Evolutionary conservation across 2,329 filamentous ascomycete species (phyloP), one percentile per base, ranked within the genome.

Genomic region (Fusarium brachygibbosum): DNA sequence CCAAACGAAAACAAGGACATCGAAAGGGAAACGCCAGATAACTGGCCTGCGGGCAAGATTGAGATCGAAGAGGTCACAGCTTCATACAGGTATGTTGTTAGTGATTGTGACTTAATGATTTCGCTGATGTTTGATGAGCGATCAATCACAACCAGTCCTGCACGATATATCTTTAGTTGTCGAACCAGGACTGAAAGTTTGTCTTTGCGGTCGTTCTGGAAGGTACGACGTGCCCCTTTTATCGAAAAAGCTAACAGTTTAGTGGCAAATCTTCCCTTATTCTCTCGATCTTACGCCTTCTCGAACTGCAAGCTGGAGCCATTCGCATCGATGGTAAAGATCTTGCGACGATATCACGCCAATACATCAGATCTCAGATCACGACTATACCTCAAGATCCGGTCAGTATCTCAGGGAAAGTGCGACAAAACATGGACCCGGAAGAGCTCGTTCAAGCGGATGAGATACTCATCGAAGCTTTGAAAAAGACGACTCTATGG

Each of bases 241-340:
- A 3, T 13, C 0, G 2, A 23, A 10, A 21, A 12, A 9, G 13
- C 62, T 69, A 6, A 69, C 9, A 1, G 7, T 4, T 8, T 12
- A 86, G 83, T 57, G 85, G 85, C 3, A 87, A 87, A 73, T 83
- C 81, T 0, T 85, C 84, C 0, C 76, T 87, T 2, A 73, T 86
- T 0, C 76, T 83, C 2, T 78, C 81, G 0, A 76, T 88, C 3
- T 79, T 87, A 19, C 81, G 84, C 7, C 79, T 87, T 44, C 68
- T 87, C 4, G 83, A 86, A 21, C 70, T 82, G 3, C 77, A 77
- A 2, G 45, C 59, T 6, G 74, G 76, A 34, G 76, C 55, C 12
- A 83, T 87, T 23, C 69, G 56, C 0, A 78, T 88, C 10, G 83
- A 86, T 45, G 78, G 75, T 1, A 59, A 82, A 6, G 80, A 84